Evolutionary conservation across 495 filamentous ascomycete genomes (phyloP), one percentile per base, ranked within the genome.

Genomic region (Neurospora africana): DNA sequence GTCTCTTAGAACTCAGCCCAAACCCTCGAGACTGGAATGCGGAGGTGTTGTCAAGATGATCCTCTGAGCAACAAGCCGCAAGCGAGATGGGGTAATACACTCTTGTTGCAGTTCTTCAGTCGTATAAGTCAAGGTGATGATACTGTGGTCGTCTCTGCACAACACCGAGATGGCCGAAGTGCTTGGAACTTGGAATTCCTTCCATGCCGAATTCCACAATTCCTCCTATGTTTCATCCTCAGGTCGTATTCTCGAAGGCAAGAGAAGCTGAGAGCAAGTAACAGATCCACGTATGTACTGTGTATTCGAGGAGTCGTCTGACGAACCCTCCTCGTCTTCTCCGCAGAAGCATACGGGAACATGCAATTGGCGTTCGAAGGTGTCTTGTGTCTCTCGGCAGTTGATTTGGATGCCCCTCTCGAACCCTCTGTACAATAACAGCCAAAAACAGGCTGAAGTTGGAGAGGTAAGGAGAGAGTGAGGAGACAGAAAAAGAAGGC

Each of bases 281-380:
- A 17, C 47, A 30, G 11, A 7, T 58, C 23, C 47, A 61, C 1
- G 23, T 1, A 23, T 30, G 30, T 33, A 33, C n/a, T n/a, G n/a
- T n/a, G n/a, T 8, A 36, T 30, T 17, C 6, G 47, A 5, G 10
- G 4, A 27, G 13, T 17, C 8, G 53, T 30, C 53, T 33, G 53
- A 65, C 53, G 35, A 65, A 65, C 2, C 27, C 27, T 35, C 27
- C 2, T 35, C 13, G 1, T 19, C 27, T 65, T 65, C 53, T 72
- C 39, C 71, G 71, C 38, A 53, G 39, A 72, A 72, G 40, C 30
- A 53, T 72, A 58, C 70, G 71, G 69, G 65, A 72, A 33, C 39
- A 69, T 72, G 68, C 44, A 39, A 69, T 33, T 36, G 27, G 23
- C 19, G 17, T 43, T 35, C 3, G 17, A 9, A 6, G 27, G 23